Conservation (phyloP, 2,329 filamentous ascomycete species). For the Incumbomyces delicatus region DNA sequence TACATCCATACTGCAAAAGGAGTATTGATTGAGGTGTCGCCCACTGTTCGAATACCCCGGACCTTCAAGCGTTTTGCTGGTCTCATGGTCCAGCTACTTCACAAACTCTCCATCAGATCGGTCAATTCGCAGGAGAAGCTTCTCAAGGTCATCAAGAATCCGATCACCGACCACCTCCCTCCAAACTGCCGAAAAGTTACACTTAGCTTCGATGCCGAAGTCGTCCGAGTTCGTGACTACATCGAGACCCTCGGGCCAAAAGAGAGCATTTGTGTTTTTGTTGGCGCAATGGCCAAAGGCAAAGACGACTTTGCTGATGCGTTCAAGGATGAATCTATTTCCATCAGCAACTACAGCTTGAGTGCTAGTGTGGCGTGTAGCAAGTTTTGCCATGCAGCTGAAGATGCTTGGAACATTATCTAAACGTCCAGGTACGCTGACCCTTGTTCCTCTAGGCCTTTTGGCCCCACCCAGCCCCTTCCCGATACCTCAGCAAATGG, state of each 20-base stretch:
- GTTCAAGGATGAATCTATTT: conserved; percentile 93
- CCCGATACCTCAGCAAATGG: conserved; percentile 25
- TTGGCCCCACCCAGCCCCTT: conserved; percentile 7
- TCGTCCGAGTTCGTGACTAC: conserved; percentile 83
- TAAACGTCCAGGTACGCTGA: conserved; percentile 48
- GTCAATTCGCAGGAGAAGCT: conserved; percentile 97
- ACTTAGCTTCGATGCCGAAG: conserved; percentile 81
- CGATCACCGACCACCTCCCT: conserved; percentile 91
- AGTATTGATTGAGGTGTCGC: conserved; percentile 93
- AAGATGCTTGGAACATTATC: conserved; percentile 91
- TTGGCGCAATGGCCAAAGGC: conserved; percentile 97
- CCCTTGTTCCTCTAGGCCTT: conserved; percentile 1
- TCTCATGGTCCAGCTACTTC: conserved; percentile 95
- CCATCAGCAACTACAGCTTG: conserved; percentile 95
- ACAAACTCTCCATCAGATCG: conserved; percentile 89
- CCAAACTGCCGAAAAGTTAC: conserved; percentile 97
- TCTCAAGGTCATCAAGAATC: conserved; percentile 93
- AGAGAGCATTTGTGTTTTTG: conserved; percentile 95
- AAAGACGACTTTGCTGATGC: conserved; percentile 89
- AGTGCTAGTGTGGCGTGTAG: conserved; percentile 97
- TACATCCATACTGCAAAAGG: conserved; percentile 98
- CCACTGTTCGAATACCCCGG: conserved; percentile 92
- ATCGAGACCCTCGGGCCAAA: conserved; percentile 66
- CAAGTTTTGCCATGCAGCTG: conserved; percentile 97
- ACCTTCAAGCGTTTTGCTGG: conserved; percentile 99